phyloP scores from a whole-genome alignment of 2,329 filamentous ascomycete species.

The Claviceps sp. region DNA sequence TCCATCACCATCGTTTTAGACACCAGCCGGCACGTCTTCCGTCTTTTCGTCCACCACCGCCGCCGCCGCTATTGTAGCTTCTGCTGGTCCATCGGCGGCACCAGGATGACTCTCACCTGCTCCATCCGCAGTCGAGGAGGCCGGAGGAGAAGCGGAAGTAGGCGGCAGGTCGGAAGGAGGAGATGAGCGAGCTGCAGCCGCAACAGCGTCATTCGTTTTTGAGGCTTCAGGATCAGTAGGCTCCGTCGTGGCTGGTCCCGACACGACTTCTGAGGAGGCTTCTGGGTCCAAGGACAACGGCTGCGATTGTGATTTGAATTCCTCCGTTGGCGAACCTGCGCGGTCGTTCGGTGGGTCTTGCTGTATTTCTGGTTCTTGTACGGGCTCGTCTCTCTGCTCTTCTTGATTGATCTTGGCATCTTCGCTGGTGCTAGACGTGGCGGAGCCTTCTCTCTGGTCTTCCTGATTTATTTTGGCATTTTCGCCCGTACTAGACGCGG shows the following conservation, averaged over 20 bases:
- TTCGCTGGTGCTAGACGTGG: not conserved
- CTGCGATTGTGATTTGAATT: not conserved
- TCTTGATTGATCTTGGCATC: not conserved
- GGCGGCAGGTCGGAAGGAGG: not conserved
- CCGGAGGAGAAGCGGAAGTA: not conserved
- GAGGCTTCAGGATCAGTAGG: not conserved
- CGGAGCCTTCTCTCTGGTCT: conserved; percentile 11
- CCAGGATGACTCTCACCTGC: not conserved
- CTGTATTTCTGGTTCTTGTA: conserved; percentile 4
- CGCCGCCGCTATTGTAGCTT: no score
- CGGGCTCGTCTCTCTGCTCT: conserved; percentile 3
- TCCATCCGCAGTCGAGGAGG: not conserved
- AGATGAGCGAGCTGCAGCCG: not conserved
- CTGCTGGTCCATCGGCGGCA: not conserved
- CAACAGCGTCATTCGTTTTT: not conserved
- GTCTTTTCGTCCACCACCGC: not conserved
- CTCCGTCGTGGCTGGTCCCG: not conserved
- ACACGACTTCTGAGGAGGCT: not conserved
- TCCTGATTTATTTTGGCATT: no score
- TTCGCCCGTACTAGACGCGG: no score
- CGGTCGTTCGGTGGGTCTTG: conserved; percentile 6
- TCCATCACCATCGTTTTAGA: conserved; percentile 7
- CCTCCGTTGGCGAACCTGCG: conserved; percentile 1
- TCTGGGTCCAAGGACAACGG: not conserved
- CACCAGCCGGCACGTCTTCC: conserved; percentile 7